phyloP scores from a whole-genome alignment of 768 basidiomycete species.

The Pulveroboletus sp. region DNA sequence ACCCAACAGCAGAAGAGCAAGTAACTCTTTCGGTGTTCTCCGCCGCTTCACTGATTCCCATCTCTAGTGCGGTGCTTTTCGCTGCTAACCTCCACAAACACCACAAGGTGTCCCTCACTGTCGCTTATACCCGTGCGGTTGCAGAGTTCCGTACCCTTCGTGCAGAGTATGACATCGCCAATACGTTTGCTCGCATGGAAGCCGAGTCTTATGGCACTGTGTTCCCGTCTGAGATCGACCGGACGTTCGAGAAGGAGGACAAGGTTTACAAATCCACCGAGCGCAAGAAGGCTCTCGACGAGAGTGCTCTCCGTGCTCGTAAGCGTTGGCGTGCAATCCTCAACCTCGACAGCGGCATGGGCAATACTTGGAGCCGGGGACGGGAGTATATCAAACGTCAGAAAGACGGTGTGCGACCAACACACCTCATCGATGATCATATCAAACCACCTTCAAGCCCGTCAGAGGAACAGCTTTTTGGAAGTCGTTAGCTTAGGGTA shows the following conservation, averaged over 20 bases:
- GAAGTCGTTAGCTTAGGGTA: conserved; percentile 14
- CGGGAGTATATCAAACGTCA: conserved; percentile 67
- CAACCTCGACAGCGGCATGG: conserved; percentile 36
- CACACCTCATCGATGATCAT: conserved; percentile 53
- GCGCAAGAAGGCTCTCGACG: conserved; percentile 49
- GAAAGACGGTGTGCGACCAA: conserved; percentile 63
- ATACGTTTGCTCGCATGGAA: conserved; percentile 72
- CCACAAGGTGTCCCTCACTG: conserved; percentile 59
- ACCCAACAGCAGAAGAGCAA: conserved; percentile 89
- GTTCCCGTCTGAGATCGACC: conserved; percentile 61
- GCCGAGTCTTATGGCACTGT: conserved; percentile 69
- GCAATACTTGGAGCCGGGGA: conserved; percentile 64
- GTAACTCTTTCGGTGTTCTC: conserved; percentile 26
- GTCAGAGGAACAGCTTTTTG: conserved; percentile 17
- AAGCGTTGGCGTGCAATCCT: conserved; percentile 77
- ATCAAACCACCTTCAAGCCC: conserved; percentile 18
- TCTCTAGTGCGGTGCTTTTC: conserved; percentile 68
- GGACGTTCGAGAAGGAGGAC: conserved; percentile 58
- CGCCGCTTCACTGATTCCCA: conserved; percentile 9
- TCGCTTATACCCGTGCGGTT: conserved; percentile 77
- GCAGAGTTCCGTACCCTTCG: conserved; percentile 86
- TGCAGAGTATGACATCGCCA: conserved; percentile 76
- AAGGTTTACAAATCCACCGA: conserved; percentile 56
- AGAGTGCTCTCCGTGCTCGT: conserved; percentile 56
- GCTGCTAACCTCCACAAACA: conserved; percentile 69